Evolutionary conservation across 2,329 filamentous ascomycete species (phyloP).

Genomic region (Fusarium xylarioides): DNA sequence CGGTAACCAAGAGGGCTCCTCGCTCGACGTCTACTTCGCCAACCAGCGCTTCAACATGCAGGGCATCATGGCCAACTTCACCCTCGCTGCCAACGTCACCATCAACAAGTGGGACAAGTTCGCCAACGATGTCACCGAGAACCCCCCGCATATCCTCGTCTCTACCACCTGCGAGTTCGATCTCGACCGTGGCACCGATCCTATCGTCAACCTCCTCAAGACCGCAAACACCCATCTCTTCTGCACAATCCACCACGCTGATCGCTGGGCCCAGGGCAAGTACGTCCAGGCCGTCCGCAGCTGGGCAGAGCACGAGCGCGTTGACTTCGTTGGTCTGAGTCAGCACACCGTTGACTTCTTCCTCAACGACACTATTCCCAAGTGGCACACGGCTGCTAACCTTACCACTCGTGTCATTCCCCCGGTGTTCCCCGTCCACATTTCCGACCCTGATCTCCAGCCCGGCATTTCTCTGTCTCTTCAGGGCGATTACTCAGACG

Average conservation of each 20-base stretch:
- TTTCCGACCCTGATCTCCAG: conserved; percentile 23
- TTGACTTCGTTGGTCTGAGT: conserved; percentile 42
- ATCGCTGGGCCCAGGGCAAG: conserved; percentile 37
- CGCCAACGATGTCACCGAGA: conserved; percentile 9
- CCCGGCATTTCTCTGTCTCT: conserved; percentile 38
- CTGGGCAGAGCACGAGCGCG: conserved; percentile 30
- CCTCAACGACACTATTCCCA: conserved; percentile 28
- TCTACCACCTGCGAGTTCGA: conserved; percentile 45
- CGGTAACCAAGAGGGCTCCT: conserved; percentile 32
- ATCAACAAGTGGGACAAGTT: conserved; percentile 29
- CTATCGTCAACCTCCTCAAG: conserved; percentile 35
- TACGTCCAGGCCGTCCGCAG: conserved; percentile 34
- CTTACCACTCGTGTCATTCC: conserved; percentile 37
- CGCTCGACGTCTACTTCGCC: conserved; percentile 35
- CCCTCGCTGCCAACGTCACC: conserved; percentile 31
- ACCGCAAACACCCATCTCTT: conserved; percentile 38
- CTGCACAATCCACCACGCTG: conserved; percentile 44
- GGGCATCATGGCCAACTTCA: conserved; percentile 41
- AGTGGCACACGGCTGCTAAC: conserved; percentile 33
- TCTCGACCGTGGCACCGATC: conserved; percentile 20
- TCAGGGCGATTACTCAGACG: conserved; percentile 43
- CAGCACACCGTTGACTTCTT: conserved; percentile 41
- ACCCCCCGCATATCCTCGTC: conserved; percentile 40
- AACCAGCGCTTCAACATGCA: conserved; percentile 42
- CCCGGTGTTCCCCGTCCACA: conserved; percentile 40